Evolutionary conservation across 495 filamentous ascomycete genomes (phyloP), one percentile per base, ranked within the genome.

Genomic region (Baudoinia panamericana): DNA sequence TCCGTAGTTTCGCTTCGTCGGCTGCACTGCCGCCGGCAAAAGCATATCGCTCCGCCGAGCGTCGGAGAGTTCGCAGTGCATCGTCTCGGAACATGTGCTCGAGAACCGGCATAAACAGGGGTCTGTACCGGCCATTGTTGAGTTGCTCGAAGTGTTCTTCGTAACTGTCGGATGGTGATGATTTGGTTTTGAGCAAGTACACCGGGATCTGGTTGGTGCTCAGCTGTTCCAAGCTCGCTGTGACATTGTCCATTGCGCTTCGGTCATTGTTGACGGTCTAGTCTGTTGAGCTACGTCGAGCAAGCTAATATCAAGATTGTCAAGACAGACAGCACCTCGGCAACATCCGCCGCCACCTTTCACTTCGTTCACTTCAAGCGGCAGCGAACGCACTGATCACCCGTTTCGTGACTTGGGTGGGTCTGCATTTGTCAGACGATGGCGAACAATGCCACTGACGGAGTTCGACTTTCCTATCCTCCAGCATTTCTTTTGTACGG

Each of bases 141-240:
- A 50, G 36, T 19, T 56, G 36, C 25, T 70, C 64, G 60, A 96
- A 86, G 47, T 73, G 72, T 30, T 82, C 75, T 32, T 80, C 72
- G 58, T 96, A 96, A 20, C 72, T 68, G 59, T 96, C 88, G 9
- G 64, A 64, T 0, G 86, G 84, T 1, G 62, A 66, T 2, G 85
- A 93, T 55, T 72, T 76, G 7, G 86, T 93, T 60, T 96, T 96
- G 38, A 96, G 73, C 15, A 96, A 71, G 26, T 93, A 68, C 21
- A 94, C 52, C 0, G 80, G 80, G 11, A 68, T 44, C 19, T 43
- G 44, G 28, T 36, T 39, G 15, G 47, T 12, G 27, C 8, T 44
- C n/a, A 52, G 38, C 17, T 36, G 28, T 27, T 39, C 16, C 12
- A 52, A 13, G 6, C 36, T 31, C 11, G 17, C 32, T 7, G 43